Percentiles rank a stretch among this genome's conserved stretches.
Conservation (phyloP, 306 rosid species). For the Citrullus amarus region DNA sequence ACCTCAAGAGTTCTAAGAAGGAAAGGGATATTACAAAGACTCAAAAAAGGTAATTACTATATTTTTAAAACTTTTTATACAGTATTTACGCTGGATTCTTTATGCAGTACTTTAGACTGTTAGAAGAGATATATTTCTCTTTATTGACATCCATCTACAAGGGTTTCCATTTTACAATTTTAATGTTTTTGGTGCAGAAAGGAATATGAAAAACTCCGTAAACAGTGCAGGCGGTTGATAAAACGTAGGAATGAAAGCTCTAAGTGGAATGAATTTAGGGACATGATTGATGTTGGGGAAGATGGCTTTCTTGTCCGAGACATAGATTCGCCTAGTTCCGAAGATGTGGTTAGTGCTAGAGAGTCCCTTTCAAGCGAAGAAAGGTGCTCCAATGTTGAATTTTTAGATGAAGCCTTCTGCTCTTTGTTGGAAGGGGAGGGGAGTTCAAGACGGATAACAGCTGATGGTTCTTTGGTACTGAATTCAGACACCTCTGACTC, state of each 20-base stretch:
- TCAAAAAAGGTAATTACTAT: constrained; percentile 50
- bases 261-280: constrained; percentile 42
- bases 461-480: constrained; percentile 43
- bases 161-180: neutral
- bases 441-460: constrained; percentile 31
- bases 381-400: constrained; percentile 45
- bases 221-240: constrained; percentile 57
- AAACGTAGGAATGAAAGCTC: constrained; percentile 41
- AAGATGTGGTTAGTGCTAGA: constrained; percentile 79
- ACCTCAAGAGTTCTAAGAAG: constrained; percentile 62
- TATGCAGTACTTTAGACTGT: neutral
- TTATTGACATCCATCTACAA: neutral
- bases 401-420: constrained; percentile 51
- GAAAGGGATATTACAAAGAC: constrained; percentile 57
- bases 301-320: constrained; percentile 37
- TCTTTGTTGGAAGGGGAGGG: constrained; percentile 64
- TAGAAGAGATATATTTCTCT: neutral
- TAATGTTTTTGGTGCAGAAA: constrained; percentile 44
- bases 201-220: constrained; percentile 76
- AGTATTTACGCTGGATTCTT: neutral
- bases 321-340: constrained; percentile 82
- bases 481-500: constrained; percentile 77
- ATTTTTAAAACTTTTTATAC: neutral
- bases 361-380: constrained; percentile 92
- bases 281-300: constrained; percentile 43